These are phyloP conservation scores for Pyrus betulifolia DNA, from an alignment of 306 rosid genomes.

Conservation along the genomic window DNA sequence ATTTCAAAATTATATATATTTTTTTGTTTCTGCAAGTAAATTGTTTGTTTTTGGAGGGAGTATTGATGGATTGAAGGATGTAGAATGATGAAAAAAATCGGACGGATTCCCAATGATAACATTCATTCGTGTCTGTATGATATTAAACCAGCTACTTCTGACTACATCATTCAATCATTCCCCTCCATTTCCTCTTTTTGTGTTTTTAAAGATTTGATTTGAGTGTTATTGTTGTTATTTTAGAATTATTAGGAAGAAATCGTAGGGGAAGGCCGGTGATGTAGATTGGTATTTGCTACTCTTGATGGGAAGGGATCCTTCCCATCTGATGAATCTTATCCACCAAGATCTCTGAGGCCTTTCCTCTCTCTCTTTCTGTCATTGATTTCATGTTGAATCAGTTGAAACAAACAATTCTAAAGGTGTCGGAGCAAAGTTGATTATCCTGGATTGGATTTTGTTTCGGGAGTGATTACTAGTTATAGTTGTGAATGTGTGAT, in stretches of 20 bases:
- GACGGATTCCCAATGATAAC: conserved; percentile 14
- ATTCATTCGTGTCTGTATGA: not conserved
- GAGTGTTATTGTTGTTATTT: too few relatives aligned
- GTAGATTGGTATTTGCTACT: conserved; percentile 8
- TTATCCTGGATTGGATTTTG: too few relatives aligned
- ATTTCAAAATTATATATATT: not conserved
- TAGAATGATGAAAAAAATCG: not conserved
- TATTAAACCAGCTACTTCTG: conserved; percentile 17
- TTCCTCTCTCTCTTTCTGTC: too few relatives aligned
- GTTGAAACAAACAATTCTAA: too few relatives aligned
- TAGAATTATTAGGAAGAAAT: not conserved
- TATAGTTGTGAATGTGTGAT: too few relatives aligned
- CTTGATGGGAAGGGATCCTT: conserved; percentile 4
- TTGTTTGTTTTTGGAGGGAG: not conserved
- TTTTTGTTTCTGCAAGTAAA: too few relatives aligned
- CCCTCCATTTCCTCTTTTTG: too few relatives aligned
- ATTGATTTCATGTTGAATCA: too few relatives aligned
- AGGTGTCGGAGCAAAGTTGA: too few relatives aligned
- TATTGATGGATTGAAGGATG: not conserved
- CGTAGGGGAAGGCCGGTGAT: not conserved
- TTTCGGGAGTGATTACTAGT: too few relatives aligned
- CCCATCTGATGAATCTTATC: conserved; percentile 11
- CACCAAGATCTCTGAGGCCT: conserved; percentile 22
- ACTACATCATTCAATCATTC: not conserved
- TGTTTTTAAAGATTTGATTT: too few relatives aligned